A percentile compares a stretch with the other conserved stretches of the same genome.
Conservation (phyloP, 345 rosid genomes). For the Syzygium aromaticum region DNA sequence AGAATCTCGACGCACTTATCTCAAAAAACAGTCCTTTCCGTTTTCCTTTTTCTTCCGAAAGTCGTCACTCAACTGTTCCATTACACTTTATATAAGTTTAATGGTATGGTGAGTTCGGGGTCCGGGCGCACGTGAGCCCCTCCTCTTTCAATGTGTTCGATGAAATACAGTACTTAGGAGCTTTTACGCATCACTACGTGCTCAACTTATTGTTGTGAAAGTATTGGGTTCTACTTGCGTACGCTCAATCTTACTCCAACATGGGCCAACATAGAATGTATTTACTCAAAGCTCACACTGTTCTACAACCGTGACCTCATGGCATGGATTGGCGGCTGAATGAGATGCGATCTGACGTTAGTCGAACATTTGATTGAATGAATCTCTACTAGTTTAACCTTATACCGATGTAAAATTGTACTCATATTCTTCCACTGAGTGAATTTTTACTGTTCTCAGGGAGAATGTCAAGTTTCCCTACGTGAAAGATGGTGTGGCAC, state of each 20-base stretch:
- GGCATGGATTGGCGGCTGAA: not conserved
- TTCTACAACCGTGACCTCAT: not conserved
- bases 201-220: no score
- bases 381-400: not conserved
- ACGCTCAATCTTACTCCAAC: not conserved
- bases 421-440: not conserved
- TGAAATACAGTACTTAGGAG: not conserved
- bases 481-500: not conserved
- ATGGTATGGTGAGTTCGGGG: not conserved
- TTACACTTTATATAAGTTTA: not conserved
- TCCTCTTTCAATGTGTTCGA: not conserved
- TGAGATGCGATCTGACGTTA: not conserved
- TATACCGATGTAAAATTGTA: not conserved
- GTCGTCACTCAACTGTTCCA: not conserved
- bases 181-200: not conserved
- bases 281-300: not conserved
- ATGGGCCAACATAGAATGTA: not conserved
- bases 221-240: not conserved
- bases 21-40: not conserved
- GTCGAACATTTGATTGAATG: not conserved
- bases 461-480: not conserved
- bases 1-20: not conserved
- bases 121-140: not conserved
- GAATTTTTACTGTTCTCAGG: not conserved
- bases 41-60: not conserved